Evolutionary conservation across 352 stramenopile genomes (phyloP), one percentile per base, ranked within the genome.

Genomic region (Pseudoperonospora humuli): DNA sequence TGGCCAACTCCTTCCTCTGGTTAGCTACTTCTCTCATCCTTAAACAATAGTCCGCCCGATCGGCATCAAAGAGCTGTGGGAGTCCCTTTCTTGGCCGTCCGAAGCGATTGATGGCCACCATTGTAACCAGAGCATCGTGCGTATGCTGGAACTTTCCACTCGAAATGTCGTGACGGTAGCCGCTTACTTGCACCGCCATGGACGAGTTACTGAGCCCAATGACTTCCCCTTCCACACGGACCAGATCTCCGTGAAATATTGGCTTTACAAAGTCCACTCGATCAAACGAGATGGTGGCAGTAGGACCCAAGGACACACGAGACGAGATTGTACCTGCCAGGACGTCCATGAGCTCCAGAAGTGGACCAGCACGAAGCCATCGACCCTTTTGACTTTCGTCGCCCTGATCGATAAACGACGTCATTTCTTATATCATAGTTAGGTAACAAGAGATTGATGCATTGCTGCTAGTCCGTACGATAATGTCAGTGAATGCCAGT

Each of bases 61-160:
- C 62, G 5, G 54, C 43, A 43, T 78, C 67, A 21, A 69, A 73
- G 19, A 83, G 50, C 18, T 64, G 42, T 8, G 70, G 70, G 1
- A 83, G 59, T 1, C 56, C 56, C 21, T 61, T 70, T 13, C 54
- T 58, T 9, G 67, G 54, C 1, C 61, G 45, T 0, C 64, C 66
- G 20, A 78, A 75, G 34, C 63, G 61, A 46, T 77, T 69, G 50
- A 83, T 74, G 14, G 70, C 65, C 29, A 83, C 70, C 57, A 83
- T 73, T n/a, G 70, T 83, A 35, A 83, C 67, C 39, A 83, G 56
- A 11, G 70, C 67, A 11, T 64, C 61, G 57, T 79, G 70, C 7
- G 70, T 83, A 54, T 78, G 67, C 35, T 82, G 43, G 36, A 70
- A 79, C 13, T 24, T 29, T 27, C 56, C 62, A 4, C 50, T 63